Evolutionary conservation across 2,329 filamentous ascomycete genomes (phyloP).

Genomic region (Fusarium guadeloupense): DNA sequence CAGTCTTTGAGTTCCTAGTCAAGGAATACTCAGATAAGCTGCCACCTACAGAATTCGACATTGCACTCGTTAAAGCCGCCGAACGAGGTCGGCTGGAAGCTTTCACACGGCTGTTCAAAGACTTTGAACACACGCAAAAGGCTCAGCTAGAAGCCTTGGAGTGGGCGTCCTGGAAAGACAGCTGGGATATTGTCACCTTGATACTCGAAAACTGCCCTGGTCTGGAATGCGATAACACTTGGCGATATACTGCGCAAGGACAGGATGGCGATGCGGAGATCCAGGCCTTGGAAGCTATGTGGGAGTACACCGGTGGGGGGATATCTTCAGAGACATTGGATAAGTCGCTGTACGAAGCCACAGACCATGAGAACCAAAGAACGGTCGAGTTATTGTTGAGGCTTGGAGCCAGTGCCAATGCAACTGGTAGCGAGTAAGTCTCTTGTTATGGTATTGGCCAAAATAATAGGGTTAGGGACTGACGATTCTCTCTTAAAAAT

Average conservation of each 20-base stretch:
- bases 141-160: conserved; percentile 49
- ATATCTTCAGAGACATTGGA: conserved; percentile 47
- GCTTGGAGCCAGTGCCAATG: conserved; percentile 51
- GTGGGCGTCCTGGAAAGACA: conserved; percentile 44
- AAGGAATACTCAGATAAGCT: conserved; percentile 52
- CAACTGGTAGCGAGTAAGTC: conserved; percentile 49
- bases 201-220: conserved; percentile 47
- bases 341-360: conserved; percentile 51
- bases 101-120: conserved; percentile 49
- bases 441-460: accelerated
- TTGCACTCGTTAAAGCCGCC: conserved; percentile 52
- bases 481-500: not conserved
- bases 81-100: conserved; percentile 51
- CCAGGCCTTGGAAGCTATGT: conserved; percentile 49
- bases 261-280: conserved; percentile 47
- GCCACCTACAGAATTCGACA: conserved; percentile 51
- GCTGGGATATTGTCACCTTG: conserved; percentile 51
- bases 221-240: conserved; percentile 50
- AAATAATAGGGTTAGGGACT: not conserved
- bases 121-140: conserved; percentile 46
- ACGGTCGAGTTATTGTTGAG: conserved; percentile 51
- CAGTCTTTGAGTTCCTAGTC: conserved; percentile 55
- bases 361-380: conserved; percentile 50
- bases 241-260: conserved; percentile 46
- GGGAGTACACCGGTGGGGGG: conserved; percentile 49